Conservation (phyloP, 306 rosid species). For the Cucurbita moschata region DNA sequence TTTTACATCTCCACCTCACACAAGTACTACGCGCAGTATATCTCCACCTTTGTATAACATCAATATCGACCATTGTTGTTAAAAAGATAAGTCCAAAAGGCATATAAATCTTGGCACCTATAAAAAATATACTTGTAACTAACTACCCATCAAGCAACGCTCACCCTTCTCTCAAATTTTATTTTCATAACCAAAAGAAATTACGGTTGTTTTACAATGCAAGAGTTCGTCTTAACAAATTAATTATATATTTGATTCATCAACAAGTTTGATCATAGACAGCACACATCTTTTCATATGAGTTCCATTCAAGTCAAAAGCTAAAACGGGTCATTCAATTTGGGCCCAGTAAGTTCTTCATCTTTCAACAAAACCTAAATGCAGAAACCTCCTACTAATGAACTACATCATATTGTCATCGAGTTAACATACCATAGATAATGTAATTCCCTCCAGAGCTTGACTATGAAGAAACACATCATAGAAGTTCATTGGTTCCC, state of each 20-base stretch:
- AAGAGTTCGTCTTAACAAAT: neutral
- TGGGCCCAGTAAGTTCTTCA: neutral
- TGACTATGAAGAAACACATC: conserved; percentile 94
- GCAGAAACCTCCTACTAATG: neutral
- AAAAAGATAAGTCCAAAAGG: neutral
- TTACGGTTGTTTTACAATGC: neutral
- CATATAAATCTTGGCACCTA: no score
- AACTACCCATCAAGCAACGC: neutral
- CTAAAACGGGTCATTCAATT: neutral
- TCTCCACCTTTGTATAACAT: no score
- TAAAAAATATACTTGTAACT: neutral
- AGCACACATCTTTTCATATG: neutral
- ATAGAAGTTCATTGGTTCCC: conserved; percentile 72
- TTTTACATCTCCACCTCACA: neutral
- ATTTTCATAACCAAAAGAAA: neutral
- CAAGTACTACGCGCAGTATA: no score
- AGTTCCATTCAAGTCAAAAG: neutral
- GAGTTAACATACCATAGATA: conserved; percentile 69
- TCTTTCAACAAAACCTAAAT: neutral
- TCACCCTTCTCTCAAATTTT: neutral
- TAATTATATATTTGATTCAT: neutral
- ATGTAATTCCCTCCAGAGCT: conserved; percentile 80
- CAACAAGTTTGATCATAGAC: neutral
- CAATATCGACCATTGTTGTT: neutral
- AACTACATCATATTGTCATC: neutral